Conservation (phyloP, 306 rosid species). For the Purshia tridentata region DNA sequence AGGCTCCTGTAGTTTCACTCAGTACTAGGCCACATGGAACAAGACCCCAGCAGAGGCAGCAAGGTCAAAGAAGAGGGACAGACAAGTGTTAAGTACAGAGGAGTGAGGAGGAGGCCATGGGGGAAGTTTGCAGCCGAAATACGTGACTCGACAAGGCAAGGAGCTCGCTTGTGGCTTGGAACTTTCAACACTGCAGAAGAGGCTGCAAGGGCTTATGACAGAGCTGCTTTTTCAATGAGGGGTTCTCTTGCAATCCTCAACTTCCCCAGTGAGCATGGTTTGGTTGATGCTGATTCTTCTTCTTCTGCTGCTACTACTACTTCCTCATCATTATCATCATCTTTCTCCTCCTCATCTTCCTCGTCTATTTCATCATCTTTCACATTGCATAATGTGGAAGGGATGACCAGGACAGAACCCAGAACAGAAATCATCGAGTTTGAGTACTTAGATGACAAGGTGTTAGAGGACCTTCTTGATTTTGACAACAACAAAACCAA, state of each 20-base stretch:
- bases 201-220: constrained; percentile 73
- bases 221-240: constrained; percentile 66
- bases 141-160: constrained; percentile 37
- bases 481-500: constrained; percentile 23
- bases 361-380: constrained; percentile 10
- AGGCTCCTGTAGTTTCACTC: not conserved
- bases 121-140: constrained; percentile 46
- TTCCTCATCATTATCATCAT: not conserved
- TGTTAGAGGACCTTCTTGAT: constrained; percentile 70
- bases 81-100: constrained; percentile 24
- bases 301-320: constrained; percentile 10
- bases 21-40: constrained; percentile 8
- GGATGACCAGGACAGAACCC: not conserved
- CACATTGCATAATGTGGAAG: not conserved
- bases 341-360: constrained; percentile 19
- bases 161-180: constrained; percentile 69
- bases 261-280: constrained; percentile 51
- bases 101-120: constrained; percentile 42
- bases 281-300: constrained; percentile 13
- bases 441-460: constrained; percentile 60
- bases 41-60: not conserved
- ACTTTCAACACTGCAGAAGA: constrained; percentile 59
- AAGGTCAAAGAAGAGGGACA: constrained; percentile 5
- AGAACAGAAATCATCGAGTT: constrained; percentile 49
- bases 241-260: constrained; percentile 66